Evolutionary conservation across 1,139 yeast species (phyloP).

Genomic region (Kodamaea anthophila): DNA sequence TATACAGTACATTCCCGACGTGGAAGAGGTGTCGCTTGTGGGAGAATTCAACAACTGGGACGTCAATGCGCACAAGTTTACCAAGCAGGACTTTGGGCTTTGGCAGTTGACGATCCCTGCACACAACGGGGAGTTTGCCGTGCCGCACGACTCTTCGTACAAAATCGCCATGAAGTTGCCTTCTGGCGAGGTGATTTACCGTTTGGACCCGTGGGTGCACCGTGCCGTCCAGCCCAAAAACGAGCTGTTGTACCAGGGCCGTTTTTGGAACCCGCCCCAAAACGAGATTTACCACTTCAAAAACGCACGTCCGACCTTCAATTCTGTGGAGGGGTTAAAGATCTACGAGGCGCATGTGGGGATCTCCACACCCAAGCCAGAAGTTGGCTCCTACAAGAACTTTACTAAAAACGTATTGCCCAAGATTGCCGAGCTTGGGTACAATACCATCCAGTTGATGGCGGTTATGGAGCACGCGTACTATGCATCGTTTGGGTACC

Average conservation of each 20-base stretch:
- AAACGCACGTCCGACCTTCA: conserved; percentile 52
- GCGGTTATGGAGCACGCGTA: conserved; percentile 99
- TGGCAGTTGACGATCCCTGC: conserved; percentile 59
- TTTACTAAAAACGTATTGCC: conserved; percentile 79
- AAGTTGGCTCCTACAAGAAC: conserved; percentile 77
- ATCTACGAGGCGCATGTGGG: conserved; percentile 97
- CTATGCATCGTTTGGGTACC: conserved; percentile 96
- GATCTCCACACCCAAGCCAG: conserved; percentile 85
- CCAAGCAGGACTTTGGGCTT: conserved; percentile 54
- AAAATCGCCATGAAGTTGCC: conserved; percentile 65
- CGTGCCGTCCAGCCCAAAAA: conserved; percentile 69
- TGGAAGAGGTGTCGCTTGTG: conserved; percentile 61
- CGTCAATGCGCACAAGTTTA: conserved; percentile 49
- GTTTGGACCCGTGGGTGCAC: conserved; percentile 85
- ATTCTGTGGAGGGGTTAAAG: conserved; percentile 45
- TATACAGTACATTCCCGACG: conserved; percentile 89
- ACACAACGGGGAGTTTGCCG: conserved; percentile 52
- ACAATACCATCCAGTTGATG: conserved; percentile 92
- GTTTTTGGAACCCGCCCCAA: conserved; percentile 82
- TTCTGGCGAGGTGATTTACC: conserved; percentile 64
- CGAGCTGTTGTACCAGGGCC: conserved; percentile 58
- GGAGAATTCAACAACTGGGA: conserved; percentile 94
- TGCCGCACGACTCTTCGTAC: conserved; percentile 75
- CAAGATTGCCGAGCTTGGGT: conserved; percentile 76
- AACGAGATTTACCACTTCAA: conserved; percentile 49